A percentile compares a stretch with the other conserved stretches of the same genome.
Evolutionary conservation across 2,329 filamentous ascomycete species (phyloP).

Genomic region (Cladosporium sp.): DNA sequence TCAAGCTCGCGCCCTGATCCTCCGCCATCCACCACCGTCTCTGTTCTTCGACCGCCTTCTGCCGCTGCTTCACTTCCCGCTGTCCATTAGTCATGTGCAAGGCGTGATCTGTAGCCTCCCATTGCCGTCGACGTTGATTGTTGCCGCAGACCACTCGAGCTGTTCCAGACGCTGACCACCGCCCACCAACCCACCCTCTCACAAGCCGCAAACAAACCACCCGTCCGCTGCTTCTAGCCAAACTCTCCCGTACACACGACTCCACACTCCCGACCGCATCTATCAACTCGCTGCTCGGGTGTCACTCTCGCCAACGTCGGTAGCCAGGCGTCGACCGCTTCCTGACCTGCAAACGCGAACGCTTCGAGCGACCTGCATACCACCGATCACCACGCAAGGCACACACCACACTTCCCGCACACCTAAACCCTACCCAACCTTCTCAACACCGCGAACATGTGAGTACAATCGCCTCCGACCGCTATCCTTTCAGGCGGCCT

Average conservation of each 20-base stretch:
- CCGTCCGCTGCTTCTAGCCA: not conserved
- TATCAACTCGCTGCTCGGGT: conserved; percentile 1
- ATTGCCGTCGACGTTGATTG: not conserved
- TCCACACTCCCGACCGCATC: not conserved
- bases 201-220: not conserved
- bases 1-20: not conserved
- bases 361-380: conserved; percentile 25
- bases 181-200: not conserved
- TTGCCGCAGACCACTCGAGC: not conserved
- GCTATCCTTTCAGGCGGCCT: not conserved
- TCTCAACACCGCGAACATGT: not conserved
- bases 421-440: not conserved
- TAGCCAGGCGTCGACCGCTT: not conserved
- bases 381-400: conserved; percentile 16
- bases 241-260: not conserved
- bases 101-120: not conserved
- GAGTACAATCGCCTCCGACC: conserved; percentile 3
- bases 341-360: conserved; percentile 11
- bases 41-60: conserved; percentile 1
- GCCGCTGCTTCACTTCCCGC: not conserved
- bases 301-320: conserved; percentile 7
- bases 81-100: not conserved
- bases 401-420: conserved; percentile 10
- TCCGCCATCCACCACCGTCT: not conserved
- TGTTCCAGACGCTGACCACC: not conserved